phyloP scores from a whole-genome alignment of 1,139 yeast species.

The Candida pseudoviswanathii region DNA sequence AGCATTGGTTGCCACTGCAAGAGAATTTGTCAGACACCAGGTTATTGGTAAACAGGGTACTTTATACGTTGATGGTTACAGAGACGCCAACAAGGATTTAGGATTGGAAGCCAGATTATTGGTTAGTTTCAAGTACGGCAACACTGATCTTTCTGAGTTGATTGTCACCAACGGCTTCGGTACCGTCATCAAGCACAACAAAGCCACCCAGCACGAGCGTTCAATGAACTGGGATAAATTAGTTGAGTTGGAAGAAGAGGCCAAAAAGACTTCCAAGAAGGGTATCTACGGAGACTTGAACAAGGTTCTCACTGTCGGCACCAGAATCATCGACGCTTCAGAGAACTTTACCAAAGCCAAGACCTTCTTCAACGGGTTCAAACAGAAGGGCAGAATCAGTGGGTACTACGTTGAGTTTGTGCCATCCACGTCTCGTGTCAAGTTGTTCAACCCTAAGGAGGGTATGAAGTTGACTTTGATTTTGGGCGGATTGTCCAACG shows the following conservation, averaged over 20 bases:
- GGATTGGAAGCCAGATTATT: conserved; percentile 67
- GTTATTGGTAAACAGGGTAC: conserved; percentile 70
- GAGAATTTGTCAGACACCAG: conserved; percentile 69
- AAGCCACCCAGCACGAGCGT: conserved; percentile 67
- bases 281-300: conserved; percentile 61
- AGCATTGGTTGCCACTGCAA: conserved; percentile 63
- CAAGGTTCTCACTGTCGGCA: conserved; percentile 53
- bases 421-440: conserved; percentile 65
- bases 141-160: conserved; percentile 62
- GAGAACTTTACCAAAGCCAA: conserved; percentile 73
- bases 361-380: conserved; percentile 70
- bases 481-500: conserved; percentile 70
- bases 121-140: conserved; percentile 54
- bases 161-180: conserved; percentile 72
- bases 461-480: conserved; percentile 70
- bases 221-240: conserved; percentile 79
- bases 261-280: conserved; percentile 52
- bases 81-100: conserved; percentile 59
- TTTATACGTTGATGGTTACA: conserved; percentile 62
- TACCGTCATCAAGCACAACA: conserved; percentile 75
- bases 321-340: conserved; percentile 76
- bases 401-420: conserved; percentile 69
- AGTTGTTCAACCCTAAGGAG: conserved; percentile 70
- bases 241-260: conserved; percentile 67
- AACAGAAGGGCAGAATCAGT: conserved; percentile 63